Evolutionary conservation across 345 rosid species (phyloP), one percentile per base, ranked within the genome.

Genomic region (Bruguiera sexangula): DNA sequence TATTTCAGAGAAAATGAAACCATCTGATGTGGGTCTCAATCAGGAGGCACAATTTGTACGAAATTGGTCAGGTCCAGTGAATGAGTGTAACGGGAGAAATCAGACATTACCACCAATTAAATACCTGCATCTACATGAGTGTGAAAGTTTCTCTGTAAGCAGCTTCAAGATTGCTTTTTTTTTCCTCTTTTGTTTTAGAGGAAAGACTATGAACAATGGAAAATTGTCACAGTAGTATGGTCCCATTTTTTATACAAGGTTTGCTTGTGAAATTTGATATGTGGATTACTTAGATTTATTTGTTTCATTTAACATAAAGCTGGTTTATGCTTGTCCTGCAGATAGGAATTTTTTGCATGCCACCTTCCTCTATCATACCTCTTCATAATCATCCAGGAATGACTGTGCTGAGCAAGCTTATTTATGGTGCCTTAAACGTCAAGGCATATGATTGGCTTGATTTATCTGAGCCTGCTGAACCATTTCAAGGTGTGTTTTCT

Each of bases 321-420:
- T 56, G 18, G 46, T 58, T 27, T 46, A 21, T 43, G 50, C 31
- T 37, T 65, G 32, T 1, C 24, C 19, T 81, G 74, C 87, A 92
- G 98, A 90, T 96, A 68, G 97, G 98, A 62, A 87, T 96, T 72
- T 96, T 96, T 79, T 90, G 91, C 76, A 96, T 86, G 97, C 92
- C 95, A 26, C 92, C 98, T 60, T 83, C 84, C 43, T 92, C 98
- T 32, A 77, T 91, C 61, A 94, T 94, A 68, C 98, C 98, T 50
- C 90, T 94, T 71, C 98, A 94, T 75, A 90, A 92, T 83, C 99
- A 90, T 83, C 92, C 99, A 2, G 97, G 99, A 76, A 89, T 92
- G 95, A 87, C 93, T n/a, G 96, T 96, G 61, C 70, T 89, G 81
- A 96, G 97, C 92, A 90, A 88, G 88, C 96, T 92, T 65, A 63